These are phyloP conservation scores for bread wheat (Triticum aestivum) DNA, from an alignment of 176 grass and related monocot species.

Conservation along the genomic window DNA sequence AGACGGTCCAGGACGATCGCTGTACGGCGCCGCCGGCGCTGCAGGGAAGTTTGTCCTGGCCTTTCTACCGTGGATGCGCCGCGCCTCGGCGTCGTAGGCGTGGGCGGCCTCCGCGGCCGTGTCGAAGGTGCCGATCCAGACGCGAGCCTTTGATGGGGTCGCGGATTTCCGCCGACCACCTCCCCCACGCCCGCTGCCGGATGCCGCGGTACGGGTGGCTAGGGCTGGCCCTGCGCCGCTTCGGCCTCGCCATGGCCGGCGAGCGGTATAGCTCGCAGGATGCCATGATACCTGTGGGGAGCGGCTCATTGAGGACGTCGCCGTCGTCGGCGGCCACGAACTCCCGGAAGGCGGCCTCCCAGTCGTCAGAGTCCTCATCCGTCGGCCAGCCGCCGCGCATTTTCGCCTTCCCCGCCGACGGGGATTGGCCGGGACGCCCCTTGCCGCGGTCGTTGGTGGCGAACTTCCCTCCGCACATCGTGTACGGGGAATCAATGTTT, in stretches of 20 bases:
- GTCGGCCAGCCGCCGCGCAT: background rate
- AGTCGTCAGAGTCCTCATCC: background rate
- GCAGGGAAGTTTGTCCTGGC: slow-evolving; percentile 28
- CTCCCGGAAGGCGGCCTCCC: slow-evolving; percentile 17
- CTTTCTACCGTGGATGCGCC: slow-evolving; percentile 19
- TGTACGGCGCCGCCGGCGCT: background rate
- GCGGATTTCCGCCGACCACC: slow-evolving; percentile 32
- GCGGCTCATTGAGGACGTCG: background rate
- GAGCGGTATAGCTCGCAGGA: background rate
- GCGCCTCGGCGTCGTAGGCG: slow-evolving; percentile 63
- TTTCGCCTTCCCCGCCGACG: background rate
- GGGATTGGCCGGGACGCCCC: background rate
- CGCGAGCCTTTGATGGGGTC: slow-evolving; percentile 34
- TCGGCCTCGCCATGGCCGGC: background rate
- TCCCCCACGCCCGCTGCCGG: slow-evolving; percentile 29
- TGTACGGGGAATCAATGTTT: background rate
- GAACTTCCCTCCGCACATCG: slow-evolving; percentile 11
- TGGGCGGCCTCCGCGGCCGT: slow-evolving; percentile 71
- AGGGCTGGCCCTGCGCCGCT: background rate
- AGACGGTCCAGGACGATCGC: background rate
- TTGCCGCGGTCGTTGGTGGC: background rate
- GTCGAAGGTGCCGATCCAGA: slow-evolving; percentile 95
- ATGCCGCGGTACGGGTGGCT: slow-evolving; percentile 28
- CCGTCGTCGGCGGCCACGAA: background rate
- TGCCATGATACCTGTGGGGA: background rate